phyloP scores from a whole-genome alignment of 768 basidiomycete genomes.

The Imleria badia region DNA sequence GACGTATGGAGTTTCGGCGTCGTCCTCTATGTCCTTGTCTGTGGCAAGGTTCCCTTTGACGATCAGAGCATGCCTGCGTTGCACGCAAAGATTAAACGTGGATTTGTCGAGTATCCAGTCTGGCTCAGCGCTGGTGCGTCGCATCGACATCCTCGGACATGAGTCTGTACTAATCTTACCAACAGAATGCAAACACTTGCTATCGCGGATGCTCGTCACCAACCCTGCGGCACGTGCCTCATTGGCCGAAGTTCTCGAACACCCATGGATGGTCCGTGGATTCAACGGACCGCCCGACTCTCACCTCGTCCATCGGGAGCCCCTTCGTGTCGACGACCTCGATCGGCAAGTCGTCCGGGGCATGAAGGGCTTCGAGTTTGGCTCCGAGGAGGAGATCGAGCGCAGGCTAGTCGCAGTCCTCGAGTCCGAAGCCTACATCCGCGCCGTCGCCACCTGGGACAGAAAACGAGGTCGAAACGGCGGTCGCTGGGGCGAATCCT shows the following conservation, averaged over 20 bases:
- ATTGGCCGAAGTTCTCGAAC: conserved; percentile 78
- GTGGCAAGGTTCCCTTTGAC: conserved; percentile 98
- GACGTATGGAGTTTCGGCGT: conserved; percentile 99
- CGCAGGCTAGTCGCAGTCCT: conserved; percentile 68
- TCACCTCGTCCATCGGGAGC: conserved; percentile 86
- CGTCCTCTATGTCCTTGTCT: conserved; percentile 95
- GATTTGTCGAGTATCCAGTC: conserved; percentile 93
- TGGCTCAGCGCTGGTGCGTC: conserved; percentile 90
- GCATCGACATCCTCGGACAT: neutral
- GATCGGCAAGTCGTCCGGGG: conserved; percentile 82
- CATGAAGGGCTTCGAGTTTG: conserved; percentile 98
- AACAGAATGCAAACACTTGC: conserved; percentile 89
- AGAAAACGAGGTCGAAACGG: conserved; percentile 53
- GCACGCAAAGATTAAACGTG: conserved; percentile 98
- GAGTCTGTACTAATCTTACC: conserved; percentile 10
- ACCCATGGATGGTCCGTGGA: conserved; percentile 93
- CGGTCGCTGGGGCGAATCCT: conserved; percentile 48
- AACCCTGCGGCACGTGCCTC: conserved; percentile 84
- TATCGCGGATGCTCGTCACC: conserved; percentile 95
- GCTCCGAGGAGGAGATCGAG: conserved; percentile 84
- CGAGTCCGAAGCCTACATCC: conserved; percentile 72
- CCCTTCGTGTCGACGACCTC: conserved; percentile 84
- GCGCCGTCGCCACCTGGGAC: conserved; percentile 79
- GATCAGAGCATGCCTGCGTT: conserved; percentile 99
- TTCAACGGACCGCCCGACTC: conserved; percentile 77